Percentiles rank a stretch among this genome's conserved stretches.
Conservation (phyloP, 1,284 basidiomycete species). For the Trichosporon coremiiforme region DNA sequence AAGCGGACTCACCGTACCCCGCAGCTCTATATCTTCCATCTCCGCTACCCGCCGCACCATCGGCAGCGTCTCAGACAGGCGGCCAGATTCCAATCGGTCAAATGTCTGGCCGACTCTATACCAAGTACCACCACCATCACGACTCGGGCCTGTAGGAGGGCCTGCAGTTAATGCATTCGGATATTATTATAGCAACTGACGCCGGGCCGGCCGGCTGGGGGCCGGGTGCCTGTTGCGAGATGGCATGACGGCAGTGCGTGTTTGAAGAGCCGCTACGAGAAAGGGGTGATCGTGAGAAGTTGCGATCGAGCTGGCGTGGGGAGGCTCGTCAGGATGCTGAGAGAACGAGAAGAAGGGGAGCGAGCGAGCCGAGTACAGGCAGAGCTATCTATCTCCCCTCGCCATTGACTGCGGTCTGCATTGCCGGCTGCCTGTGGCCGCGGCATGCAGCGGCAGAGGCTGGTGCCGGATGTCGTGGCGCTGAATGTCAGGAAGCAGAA, state of each 20-base stretch:
- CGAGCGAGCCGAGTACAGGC: neutral
- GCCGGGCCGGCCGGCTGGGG: neutral
- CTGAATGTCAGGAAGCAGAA: too few relatives aligned
- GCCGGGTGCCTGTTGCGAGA: neutral
- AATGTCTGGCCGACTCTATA: neutral
- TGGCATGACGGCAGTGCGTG: neutral
- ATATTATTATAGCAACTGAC: neutral
- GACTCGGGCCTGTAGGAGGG: neutral
- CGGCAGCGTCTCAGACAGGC: neutral
- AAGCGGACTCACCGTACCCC: constrained; percentile 17
- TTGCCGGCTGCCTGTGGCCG: too few relatives aligned
- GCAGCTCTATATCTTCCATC: constrained; percentile 5
- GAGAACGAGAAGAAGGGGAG: neutral
- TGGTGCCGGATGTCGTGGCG: too few relatives aligned
- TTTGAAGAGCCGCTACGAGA: neutral
- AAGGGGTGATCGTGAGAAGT: neutral
- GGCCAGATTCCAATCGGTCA: neutral
- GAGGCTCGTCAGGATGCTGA: neutral
- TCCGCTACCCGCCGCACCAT: neutral
- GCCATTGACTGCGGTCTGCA: neutral
- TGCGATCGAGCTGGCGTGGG: neutral
- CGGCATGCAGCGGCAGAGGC: too few relatives aligned
- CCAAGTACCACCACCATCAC: neutral
- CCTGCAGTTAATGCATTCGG: constrained; percentile 8
- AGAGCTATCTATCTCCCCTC: neutral